phyloP scores from a whole-genome alignment of 768 basidiomycete genomes.

The Exsudoporus frostii region DNA sequence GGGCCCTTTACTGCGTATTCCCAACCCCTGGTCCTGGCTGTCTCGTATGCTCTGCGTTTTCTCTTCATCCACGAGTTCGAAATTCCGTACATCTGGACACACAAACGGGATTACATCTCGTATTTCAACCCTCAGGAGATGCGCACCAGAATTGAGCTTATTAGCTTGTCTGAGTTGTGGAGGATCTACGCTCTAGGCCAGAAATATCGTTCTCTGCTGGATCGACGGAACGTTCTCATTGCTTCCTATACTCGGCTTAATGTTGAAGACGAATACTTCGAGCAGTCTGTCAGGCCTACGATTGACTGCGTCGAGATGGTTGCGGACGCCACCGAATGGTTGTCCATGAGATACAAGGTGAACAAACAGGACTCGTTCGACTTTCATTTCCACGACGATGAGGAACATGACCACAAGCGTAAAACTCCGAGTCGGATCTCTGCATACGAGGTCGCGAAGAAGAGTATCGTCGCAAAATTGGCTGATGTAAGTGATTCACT shows the following conservation, averaged over 20 bases:
- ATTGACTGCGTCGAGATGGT: conserved; percentile 85
- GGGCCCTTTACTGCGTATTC: conserved; percentile 61
- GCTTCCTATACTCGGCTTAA: conserved; percentile 67
- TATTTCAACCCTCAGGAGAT: conserved; percentile 71
- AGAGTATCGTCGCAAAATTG: conserved; percentile 69
- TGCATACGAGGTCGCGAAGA: conserved; percentile 81
- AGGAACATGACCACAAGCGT: conserved; percentile 54
- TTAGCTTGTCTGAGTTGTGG: conserved; percentile 84
- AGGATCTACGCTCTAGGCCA: conserved; percentile 85
- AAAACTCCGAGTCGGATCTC: conserved; percentile 85
- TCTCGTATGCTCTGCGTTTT: conserved; percentile 73
- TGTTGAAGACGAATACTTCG: conserved; percentile 72
- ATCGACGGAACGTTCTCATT: conserved; percentile 62
- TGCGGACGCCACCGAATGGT: conserved; percentile 89
- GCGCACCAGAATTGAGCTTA: conserved; percentile 62
- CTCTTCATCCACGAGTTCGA: conserved; percentile 88
- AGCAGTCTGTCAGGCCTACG: conserved; percentile 60
- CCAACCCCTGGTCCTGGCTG: conserved; percentile 69
- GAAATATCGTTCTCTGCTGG: conserved; percentile 82
- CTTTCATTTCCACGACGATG: conserved; percentile 71
- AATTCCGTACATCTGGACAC: conserved; percentile 92
- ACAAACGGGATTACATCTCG: conserved; percentile 88
- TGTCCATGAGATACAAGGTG: conserved; percentile 79
- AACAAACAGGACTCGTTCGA: conserved; percentile 60
- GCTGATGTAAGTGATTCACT: conserved; percentile 59